Evolutionary conservation across 768 basidiomycete genomes (phyloP).

Genomic region (Russula brevipes): DNA sequence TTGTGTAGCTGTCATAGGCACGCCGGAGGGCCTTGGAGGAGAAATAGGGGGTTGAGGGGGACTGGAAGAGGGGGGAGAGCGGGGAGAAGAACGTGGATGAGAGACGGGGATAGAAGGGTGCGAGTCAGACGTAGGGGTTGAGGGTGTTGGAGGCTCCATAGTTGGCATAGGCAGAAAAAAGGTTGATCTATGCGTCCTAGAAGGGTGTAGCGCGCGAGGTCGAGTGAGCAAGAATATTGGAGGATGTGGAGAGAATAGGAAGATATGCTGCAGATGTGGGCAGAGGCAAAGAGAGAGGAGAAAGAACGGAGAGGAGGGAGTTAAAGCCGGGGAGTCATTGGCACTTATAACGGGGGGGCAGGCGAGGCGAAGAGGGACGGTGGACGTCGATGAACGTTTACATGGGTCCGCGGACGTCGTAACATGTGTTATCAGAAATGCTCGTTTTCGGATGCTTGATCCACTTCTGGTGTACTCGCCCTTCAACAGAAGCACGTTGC

Average conservation of each 20-base stretch:
- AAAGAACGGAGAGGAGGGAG: neutral
- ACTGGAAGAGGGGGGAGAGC: slow-evolving; percentile 17
- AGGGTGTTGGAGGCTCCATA: slow-evolving; percentile 22
- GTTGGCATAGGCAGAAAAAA: slow-evolving; percentile 14
- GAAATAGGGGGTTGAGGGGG: slow-evolving; percentile 25
- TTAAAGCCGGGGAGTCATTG: neutral
- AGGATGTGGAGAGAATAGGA: slow-evolving; percentile 21
- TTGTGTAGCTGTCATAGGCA: slow-evolving; percentile 9
- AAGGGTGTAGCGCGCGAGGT: slow-evolving; percentile 20
- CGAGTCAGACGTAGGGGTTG: slow-evolving; percentile 17
- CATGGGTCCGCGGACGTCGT: slow-evolving; percentile 23
- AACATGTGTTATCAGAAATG: slow-evolving; percentile 23
- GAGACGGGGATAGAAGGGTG: slow-evolving; percentile 26
- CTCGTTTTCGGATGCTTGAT: slow-evolving; percentile 14
- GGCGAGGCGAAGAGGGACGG: slow-evolving; percentile 17
- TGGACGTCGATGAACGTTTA: slow-evolving; percentile 21
- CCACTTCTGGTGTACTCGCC: slow-evolving; percentile 11
- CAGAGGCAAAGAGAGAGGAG: neutral
- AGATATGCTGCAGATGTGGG: slow-evolving; percentile 19
- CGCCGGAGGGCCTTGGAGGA: slow-evolving; percentile 19
- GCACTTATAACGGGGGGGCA: slow-evolving; percentile 17
- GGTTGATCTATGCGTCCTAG: slow-evolving; percentile 20
- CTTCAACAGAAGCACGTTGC: slow-evolving; percentile 18
- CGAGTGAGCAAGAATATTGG: slow-evolving; percentile 14
- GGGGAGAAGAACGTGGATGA: slow-evolving; percentile 26